Evolutionary conservation across 1,284 basidiomycete species (phyloP).

Genomic region (Gymnopus androsaceus): DNA sequence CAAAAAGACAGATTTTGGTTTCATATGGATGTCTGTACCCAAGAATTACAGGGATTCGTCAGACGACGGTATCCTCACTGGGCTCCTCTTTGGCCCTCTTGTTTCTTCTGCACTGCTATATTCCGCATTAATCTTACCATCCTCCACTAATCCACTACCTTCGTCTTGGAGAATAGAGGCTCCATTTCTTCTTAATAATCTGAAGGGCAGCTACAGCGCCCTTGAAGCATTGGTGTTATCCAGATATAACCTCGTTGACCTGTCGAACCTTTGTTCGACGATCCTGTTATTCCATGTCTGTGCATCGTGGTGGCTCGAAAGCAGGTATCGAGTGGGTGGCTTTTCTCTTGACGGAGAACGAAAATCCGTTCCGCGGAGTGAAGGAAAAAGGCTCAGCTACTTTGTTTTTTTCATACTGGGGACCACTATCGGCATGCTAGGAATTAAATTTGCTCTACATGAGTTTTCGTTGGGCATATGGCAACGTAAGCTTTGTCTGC

Average conservation of each 20-base stretch:
- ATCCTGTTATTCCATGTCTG: conserved; percentile 78
- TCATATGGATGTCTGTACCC: conserved; percentile 87
- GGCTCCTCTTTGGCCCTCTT: conserved; percentile 76
- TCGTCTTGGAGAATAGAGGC: conserved; percentile 76
- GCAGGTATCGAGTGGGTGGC: conserved; percentile 40
- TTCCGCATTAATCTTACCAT: conserved; percentile 42
- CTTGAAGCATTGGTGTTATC: conserved; percentile 69
- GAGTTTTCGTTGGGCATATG: conserved; percentile 54
- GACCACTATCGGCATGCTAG: conserved; percentile 50
- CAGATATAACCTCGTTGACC: conserved; percentile 74
- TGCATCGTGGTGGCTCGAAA: conserved; percentile 74
- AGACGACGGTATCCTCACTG: conserved; percentile 85
- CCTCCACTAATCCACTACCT: conserved; percentile 42
- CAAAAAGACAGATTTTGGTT: conserved; percentile 58
- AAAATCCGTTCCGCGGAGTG: conserved; percentile 74
- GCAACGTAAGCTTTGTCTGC: conserved; percentile 40
- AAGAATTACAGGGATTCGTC: conserved; percentile 80
- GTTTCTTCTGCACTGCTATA: conserved; percentile 69
- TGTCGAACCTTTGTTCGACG: conserved; percentile 78
- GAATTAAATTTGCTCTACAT: conserved; percentile 48
- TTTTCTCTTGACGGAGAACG: conserved; percentile 62
- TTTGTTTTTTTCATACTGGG: conserved; percentile 64
- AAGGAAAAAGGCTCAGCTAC: conserved; percentile 58
- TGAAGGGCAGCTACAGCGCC: conserved; percentile 41
- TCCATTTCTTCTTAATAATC: conserved; percentile 54